Evolutionary conservation across 164 flowering plant genomes (phyloP), one percentile per base, ranked within the genome.

Genomic region (Malania oleifera): DNA sequence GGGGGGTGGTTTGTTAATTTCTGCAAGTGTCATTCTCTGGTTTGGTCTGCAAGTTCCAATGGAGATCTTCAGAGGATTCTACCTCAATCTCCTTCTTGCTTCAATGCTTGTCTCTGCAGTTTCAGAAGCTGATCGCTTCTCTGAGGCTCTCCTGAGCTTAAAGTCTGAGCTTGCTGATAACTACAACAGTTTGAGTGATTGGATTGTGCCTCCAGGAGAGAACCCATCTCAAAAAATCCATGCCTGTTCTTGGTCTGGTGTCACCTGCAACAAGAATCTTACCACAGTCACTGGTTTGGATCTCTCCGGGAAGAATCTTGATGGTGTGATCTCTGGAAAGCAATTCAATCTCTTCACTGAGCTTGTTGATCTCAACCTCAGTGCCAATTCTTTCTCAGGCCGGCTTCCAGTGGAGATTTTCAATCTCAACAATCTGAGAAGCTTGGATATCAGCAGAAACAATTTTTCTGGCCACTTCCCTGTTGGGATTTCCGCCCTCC

Each of bases 241-340:
- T 35, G 86, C 85, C 25, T 92, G 98, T 65, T 77, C 87, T 26
- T 93, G 97, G 97, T 66, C 85, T 26, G 98, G 96, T 14, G 71
- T 90, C 59, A 76, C 65, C 39, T 93, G 98, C 66, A 71, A 70
- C 63, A 46, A 63, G 13, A 83, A 89, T 53, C 74, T 76, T 10
- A 74, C 79, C 31, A 41, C 55, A 44, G 63, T 92, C 27, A 55
- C 70, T 28, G 75, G 76, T 39, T 26, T 93, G 10, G 80, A 89
- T 78, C 83, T 89, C 15, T 83, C 96, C 7, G 52, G 43, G 38
- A 82, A 70, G 67, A 77, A 70, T 29, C 89, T 92, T 52, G 73
- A 68, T 19, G 98, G 98, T 20, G 52, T 25, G 9, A 28, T 93
- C 10, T 72, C 89, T 0, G 93, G 88, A 3, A 66, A 82, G 23